Base-by-base conservation (phyloP, 768 basidiomycete species). In the Podaxis sp. region DNA sequence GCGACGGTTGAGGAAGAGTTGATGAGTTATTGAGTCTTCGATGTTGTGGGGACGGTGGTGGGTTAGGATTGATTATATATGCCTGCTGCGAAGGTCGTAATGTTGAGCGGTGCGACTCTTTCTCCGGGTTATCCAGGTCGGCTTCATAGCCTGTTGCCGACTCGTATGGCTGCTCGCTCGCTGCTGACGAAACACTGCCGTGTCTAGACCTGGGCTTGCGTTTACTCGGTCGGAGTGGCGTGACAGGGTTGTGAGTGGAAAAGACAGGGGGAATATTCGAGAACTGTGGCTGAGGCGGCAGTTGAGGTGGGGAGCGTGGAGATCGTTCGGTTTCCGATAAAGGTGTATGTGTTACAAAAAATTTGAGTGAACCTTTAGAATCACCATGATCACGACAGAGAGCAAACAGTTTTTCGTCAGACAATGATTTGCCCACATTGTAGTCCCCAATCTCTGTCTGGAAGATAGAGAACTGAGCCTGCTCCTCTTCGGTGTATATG, bases 361-460 rank as follows among this genome's bases (percentile, higher is more conserved):
- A 89, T 74, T 95, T 95, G 70, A 96, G 86, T 22, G 86, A 84
- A 15, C 93, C 93, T 70, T 82, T 88, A 28, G 83, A 77, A 73
- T 97, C 95, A 40, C 91, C 93, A 7, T 83, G 76, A 46, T 87
- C 80, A 59, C 80, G 79, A 73, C 93, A 94, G 39, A 95, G 80
- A 17, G 84, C 80, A 68, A 91, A 83, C 5, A 99, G 77, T 64
- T 79, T 80, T 30, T 93, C 88, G 64, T 90, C 85, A 12, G 83
- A 76, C 36, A 97, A 75, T 6, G 94, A 85, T 13, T 87, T 87
- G 3, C 92, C 87, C 49, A 90, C 83, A 17, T 90, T 89, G 66
- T 81, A 89, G 28, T 85, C 83, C 63, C 91, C 92, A 68, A 97
- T 89, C 74, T 93, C 91, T 0, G 95, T 96, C 64, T 87, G 89